These are phyloP conservation scores for Dendrocalamus latiflorus DNA, from an alignment of 202 grass and related monocot species.

Conservation along the genomic window DNA sequence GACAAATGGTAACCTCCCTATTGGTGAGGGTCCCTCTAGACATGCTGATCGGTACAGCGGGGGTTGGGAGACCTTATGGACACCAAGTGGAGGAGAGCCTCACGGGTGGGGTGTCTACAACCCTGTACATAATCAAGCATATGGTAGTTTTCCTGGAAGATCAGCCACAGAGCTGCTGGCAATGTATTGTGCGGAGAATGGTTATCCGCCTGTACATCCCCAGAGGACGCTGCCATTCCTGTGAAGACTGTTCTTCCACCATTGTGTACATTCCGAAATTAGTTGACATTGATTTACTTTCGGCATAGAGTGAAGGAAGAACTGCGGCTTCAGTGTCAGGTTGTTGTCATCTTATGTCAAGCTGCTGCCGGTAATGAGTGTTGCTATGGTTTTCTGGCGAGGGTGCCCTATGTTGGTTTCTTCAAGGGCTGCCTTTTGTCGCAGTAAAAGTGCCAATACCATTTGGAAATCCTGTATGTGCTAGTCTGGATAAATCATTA, in stretches of 20 bases:
- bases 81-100: conserved; percentile 28
- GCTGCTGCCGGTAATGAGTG: background rate
- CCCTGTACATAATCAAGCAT: conserved; percentile 15
- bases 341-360: background rate
- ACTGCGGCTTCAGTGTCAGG: background rate
- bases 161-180: background rate
- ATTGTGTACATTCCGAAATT: background rate
- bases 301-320: background rate
- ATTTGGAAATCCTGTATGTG: background rate
- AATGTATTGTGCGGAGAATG: conserved; percentile 21
- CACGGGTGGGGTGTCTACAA: conserved; percentile 33
- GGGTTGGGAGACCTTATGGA: conserved; percentile 28
- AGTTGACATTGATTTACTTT: background rate
- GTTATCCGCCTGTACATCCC: background rate
- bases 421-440: background rate
- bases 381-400: background rate
- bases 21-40: background rate
- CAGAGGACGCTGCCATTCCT: conserved; percentile 1
- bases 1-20: conserved; percentile 5
- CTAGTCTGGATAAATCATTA: background rate
- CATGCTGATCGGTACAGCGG: conserved; percentile 20
- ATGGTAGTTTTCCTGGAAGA: conserved; percentile 1
- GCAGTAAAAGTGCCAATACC: background rate
- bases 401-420: background rate
- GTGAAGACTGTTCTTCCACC: background rate